Evolutionary conservation across 2,329 filamentous ascomycete genomes (phyloP), one percentile per base, ranked within the genome.

Genomic region (Sarocladiaceae sp.): DNA sequence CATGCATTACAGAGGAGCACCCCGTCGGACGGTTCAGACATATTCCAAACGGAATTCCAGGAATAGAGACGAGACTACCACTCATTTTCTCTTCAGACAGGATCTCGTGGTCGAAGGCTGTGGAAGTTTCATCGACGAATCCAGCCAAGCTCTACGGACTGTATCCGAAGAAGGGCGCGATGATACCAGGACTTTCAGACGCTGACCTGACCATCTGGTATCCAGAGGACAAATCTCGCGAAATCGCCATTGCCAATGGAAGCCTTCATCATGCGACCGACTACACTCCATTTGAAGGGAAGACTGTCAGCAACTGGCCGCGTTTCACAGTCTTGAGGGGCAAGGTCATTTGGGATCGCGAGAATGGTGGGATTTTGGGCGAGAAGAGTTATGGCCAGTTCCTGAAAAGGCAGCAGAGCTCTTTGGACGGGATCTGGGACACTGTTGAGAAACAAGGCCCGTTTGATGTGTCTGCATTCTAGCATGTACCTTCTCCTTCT

Each of bases 271-370:
- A 82, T 54, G 68, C 76, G 48, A 71, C 79, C 2, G 78, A 83
- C 53, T 80, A 82, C 53, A 80, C 78, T 7, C 78, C 78, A 0
- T 82, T 74, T 51, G 78, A 82, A 55, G 77, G 78, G 0, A 66
- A 65, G 40, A 61, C 54, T n/a, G 53, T 83, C 32, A 66, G 65
- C 21, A 76, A 82, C 46, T 82, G 79, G 78, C 78, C 78, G 10
- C 65, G 78, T 16, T 81, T 74, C 53, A 82, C 77, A 0, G 64
- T 83, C 6, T 50, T 83, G 33, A 60, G 79, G 45, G 79, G 79
- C 0, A 59, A 73, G 48, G 67, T 82, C 0, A 72, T 80, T 1
- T 82, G 73, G 76, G 73, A 76, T 50, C 65, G 67, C 29, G 73
- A 76, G 12, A 60, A 65, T n/a, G 73, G 64, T 1, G 75, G 76